Evolutionary conservation across 2,329 filamentous ascomycete species (phyloP), one percentile per base, ranked within the genome.

Genomic region (Cryphonectria nitschkei): DNA sequence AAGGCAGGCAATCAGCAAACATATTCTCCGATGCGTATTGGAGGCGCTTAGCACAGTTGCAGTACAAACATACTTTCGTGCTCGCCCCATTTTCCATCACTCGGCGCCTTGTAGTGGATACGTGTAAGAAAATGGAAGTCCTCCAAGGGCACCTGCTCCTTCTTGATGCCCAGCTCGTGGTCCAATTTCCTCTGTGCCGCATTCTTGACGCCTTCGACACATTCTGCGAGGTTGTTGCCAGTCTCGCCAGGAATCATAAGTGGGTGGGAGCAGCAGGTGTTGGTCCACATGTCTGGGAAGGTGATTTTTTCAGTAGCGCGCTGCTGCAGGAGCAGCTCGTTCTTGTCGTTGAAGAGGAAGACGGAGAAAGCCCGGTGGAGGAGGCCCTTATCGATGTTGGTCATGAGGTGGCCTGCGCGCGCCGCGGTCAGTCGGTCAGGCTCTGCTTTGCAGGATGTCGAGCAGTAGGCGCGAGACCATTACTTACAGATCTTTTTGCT

Each of bases 271-370:
- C 96, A 99, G 88, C 96, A 99, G 43, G 96, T 99, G 84, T 99
- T 99, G 74, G 96, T 99, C 96, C 96, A 99, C 92, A 98, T 95
- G 80, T 97, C 94, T 65, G 96, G 95, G 84, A 99, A 99, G 8
- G 96, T 99, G 79, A 99, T 99, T 86, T 99, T 99, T 85, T 98
- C 95, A 56, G 90, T 85, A 39, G 96, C 96, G 75, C 96, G 93
- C 85, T 98, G 96, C 84, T 99, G 96, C 67, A 99, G 90, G 61
- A 99, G 92, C 72, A 98, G 86, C 77, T 94, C 92, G 82, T 98
- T 97, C 80, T 96, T 88, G 73, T 93, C 92, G 84, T 98, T 94
- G 86, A 99, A 99, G 76, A 99, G 90, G 85, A 99, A 99, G 76
- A 97, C 93, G 71, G 95, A 98, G 83, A 99, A 99, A 74, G 96